These are phyloP conservation scores for Heracleum sosnowskyi DNA, from an alignment of 129 eudicot genomes.

Conservation along the genomic window DNA sequence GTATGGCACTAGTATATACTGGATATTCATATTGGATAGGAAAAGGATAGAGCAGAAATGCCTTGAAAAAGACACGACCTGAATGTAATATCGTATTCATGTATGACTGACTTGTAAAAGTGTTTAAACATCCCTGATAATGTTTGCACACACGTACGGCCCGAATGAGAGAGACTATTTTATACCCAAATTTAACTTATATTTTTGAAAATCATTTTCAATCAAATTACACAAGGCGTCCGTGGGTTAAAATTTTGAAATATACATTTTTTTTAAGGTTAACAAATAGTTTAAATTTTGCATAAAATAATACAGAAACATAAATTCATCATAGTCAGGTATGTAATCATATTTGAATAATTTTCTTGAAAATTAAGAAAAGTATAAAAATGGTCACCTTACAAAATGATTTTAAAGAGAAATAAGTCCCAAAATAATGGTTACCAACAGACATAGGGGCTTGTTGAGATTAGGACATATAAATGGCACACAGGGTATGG, in stretches of 20 bases:
- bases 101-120: background rate
- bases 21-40: background rate
- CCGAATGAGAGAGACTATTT: background rate
- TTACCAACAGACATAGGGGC: background rate
- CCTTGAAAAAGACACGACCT: background rate
- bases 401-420: background rate
- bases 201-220: too few species aligned
- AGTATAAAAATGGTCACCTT: too few species aligned
- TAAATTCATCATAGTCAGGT: too few species aligned
- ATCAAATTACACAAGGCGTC: too few species aligned
- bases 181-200: too few species aligned
- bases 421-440: background rate
- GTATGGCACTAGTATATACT: background rate
- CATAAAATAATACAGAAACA: too few species aligned
- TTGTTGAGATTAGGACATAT: background rate
- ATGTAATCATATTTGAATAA: too few species aligned
- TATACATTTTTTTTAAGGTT: too few species aligned
- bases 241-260: too few species aligned
- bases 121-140: background rate
- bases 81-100: background rate
- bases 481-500: background rate
- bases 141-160: background rate
- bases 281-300: too few species aligned
- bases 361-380: too few species aligned
- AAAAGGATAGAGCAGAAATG: background rate